These are phyloP conservation scores for Kentomonas sorsogonicus DNA, from an alignment of 208 protist genomes.

Conservation along the genomic window DNA sequence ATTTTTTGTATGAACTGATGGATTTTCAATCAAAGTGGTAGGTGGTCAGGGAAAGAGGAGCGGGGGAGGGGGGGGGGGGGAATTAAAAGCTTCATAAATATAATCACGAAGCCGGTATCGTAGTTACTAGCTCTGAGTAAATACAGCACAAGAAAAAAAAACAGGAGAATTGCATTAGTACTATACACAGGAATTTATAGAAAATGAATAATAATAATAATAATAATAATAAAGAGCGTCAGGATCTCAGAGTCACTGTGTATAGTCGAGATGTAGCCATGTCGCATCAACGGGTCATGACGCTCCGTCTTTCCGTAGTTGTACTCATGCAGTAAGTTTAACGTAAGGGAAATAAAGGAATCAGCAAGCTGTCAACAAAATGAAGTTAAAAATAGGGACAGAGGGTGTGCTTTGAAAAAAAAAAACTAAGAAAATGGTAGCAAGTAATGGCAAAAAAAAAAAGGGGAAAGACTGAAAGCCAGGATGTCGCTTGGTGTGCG, in stretches of 20 bases:
- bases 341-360: constrained; percentile 1
- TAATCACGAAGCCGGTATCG: no score
- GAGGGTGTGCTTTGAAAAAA: constrained; percentile 13
- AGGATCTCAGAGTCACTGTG: not conserved
- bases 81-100: no score
- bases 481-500: no score
- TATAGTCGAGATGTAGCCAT: not conserved
- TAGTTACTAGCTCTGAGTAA: no score
- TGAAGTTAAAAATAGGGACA: not conserved
- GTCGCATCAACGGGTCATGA: not conserved
- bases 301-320: not conserved
- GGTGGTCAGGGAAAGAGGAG: no score
- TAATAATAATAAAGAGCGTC: constrained; percentile 3
- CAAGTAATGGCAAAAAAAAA: constrained; percentile 16
- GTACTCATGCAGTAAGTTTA: not conserved
- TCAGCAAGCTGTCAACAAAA: not conserved
- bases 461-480: constrained; percentile 11
- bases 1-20: no score
- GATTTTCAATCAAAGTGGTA: no score
- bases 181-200: not conserved
- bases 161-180: not conserved
- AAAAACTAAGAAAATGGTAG: constrained; percentile 15
- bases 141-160: constrained; percentile 1
- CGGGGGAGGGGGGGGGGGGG: no score
- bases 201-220: constrained; percentile 10